A percentile compares a stretch with the other conserved stretches of the same genome.
These are phyloP conservation scores for Cryptococcus hybrid DNA, from an alignment of 1,284 basidiomycete genomes.

Conservation along the genomic window DNA sequence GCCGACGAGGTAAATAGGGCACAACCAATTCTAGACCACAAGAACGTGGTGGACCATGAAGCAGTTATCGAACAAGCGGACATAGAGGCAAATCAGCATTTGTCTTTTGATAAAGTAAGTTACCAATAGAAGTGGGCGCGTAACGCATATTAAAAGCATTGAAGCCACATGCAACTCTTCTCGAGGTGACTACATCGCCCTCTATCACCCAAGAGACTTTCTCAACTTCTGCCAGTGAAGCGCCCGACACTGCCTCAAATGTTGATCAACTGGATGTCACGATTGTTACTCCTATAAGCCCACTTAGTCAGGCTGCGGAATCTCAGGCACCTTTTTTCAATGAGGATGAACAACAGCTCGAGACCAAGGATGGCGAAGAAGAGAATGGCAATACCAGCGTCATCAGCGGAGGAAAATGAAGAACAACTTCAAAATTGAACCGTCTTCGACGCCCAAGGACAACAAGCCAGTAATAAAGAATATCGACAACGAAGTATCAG, in stretches of 20 bases:
- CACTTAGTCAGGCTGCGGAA: not conserved
- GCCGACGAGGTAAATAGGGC: not conserved
- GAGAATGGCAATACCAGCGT: no score
- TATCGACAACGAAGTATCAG: no score
- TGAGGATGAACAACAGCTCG: not conserved
- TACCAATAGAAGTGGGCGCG: not conserved
- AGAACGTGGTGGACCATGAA: not conserved
- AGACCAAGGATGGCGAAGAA: not conserved
- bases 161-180: not conserved
- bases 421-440: no score
- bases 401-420: no score
- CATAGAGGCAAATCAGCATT: not conserved
- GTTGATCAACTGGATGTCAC: not conserved
- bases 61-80: not conserved
- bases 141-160: not conserved
- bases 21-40: not conserved
- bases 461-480: no score
- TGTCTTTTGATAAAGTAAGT: not conserved
- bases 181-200: not conserved
- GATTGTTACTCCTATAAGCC: not conserved
- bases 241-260: not conserved
- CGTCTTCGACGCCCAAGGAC: no score
- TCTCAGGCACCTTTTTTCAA: not conserved
- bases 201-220: not conserved
- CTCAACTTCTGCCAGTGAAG: not conserved